Evolutionary conservation across 805 yeast genomes (phyloP).

Genomic region (Yarrowia divulgata): DNA sequence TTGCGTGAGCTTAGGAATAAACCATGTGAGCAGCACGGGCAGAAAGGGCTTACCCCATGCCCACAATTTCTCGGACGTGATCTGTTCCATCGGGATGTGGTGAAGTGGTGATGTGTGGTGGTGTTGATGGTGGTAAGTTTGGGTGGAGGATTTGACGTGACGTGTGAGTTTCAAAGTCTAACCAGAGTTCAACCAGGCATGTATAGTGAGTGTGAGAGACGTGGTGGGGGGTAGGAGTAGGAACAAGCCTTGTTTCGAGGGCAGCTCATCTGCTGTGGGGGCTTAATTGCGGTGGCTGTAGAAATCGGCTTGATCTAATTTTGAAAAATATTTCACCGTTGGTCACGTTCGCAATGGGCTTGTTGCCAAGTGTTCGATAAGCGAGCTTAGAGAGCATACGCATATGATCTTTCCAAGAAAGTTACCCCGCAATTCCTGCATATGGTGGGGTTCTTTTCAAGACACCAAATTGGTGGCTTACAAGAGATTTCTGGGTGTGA

Average conservation of each 20-base stretch:
- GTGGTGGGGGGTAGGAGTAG: background rate
- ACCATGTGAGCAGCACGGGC: slow-evolving; percentile 36
- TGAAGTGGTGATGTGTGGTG: background rate
- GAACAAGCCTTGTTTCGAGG: background rate
- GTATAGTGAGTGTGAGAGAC: slow-evolving; percentile 12
- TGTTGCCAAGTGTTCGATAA: slow-evolving; percentile 4
- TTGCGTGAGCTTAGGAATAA: slow-evolving; percentile 26
- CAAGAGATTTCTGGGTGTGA: too few species aligned
- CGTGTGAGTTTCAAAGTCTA: slow-evolving; percentile 37
- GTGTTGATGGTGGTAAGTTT: slow-evolving; percentile 20
- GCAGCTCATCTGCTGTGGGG: background rate
- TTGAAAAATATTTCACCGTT: background rate
- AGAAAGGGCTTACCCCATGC: slow-evolving; percentile 32
- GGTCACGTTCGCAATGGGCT: background rate
- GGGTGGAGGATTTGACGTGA: slow-evolving; percentile 37
- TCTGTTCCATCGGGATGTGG: slow-evolving; percentile 25
- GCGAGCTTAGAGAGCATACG: slow-evolving; percentile 20
- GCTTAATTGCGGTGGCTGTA: background rate
- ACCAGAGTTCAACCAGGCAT: slow-evolving; percentile 29
- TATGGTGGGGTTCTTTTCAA: slow-evolving; percentile 14
- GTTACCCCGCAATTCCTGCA: slow-evolving; percentile 37
- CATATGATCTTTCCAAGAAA: slow-evolving; percentile 18
- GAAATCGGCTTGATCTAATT: background rate
- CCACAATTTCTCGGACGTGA: slow-evolving; percentile 34
- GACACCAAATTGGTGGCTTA: background rate